Base-by-base conservation (phyloP, 176 grass and related monocot genomes). In the Eleusine indica region DNA sequence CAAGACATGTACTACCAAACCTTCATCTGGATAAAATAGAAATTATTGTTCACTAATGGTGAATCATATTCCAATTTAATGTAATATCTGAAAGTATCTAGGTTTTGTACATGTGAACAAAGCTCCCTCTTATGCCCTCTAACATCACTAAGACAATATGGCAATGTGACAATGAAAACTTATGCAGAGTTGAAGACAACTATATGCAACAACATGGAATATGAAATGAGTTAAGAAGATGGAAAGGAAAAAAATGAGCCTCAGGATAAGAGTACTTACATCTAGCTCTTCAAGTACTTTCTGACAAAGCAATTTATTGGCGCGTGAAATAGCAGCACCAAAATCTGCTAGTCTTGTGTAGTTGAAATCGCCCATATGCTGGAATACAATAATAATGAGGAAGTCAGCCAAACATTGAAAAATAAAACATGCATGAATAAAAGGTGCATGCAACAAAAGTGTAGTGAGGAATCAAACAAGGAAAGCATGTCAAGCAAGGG, bases 291-390 rank as follows among this genome's bases (percentile, higher is more conserved):
- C 93, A 15, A 98, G 91, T 37, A 98, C 96, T 90, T 92, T 77
- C 76, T 98, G 96, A 73, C 91, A 91, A 73, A 96, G 89, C 37
- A 96, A 86, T 84, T 96, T 98, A 74, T 98, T 98, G 38, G 91
- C 96, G 38, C 96, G 93, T 74, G 91, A 98, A 87, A 98, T 94
- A 86, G 96, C 96, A 80, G 96, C 96, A 73, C 93, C 91, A 52
- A 98, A 95, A 82, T 98, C 96, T 71, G 96, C 93, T 83, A 98
- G 87, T 77, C 87, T 89, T 82, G 89, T 77, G 61, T 88, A 96
- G 83, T 93, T 92, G 79, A 98, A 95, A 43, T 98, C 96, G 53
- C 93, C 96, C n/a, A 98, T 85, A 74, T 96, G 93, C 96, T 98
- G 85, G 40, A 56, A 29, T 22, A 64, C 30, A 30, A 30, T 70